Percentiles rank a stretch among this genome's conserved stretches.
These are phyloP conservation scores for Oxytropis ochrocephala DNA, from an alignment of 306 rosid genomes.

Conservation along the genomic window DNA sequence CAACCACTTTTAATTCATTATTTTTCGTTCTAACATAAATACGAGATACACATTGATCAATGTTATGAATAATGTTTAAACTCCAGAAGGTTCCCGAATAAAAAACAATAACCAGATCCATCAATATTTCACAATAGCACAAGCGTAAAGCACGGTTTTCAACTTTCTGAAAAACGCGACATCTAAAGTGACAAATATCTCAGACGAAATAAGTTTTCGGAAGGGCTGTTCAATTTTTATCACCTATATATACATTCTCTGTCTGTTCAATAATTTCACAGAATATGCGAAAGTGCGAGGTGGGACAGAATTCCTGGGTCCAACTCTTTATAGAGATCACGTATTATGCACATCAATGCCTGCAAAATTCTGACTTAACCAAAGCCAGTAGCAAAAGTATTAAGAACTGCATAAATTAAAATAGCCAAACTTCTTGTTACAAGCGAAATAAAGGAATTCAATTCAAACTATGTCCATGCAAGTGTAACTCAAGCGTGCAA, in stretches of 20 bases:
- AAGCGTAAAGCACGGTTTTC: neutral
- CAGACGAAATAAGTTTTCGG: neutral
- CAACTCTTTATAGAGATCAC: constrained; percentile 38
- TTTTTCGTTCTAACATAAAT: neutral
- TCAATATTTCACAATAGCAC: neutral
- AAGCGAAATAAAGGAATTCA: neutral
- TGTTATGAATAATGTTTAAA: neutral
- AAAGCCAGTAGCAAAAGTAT: constrained; percentile 5
- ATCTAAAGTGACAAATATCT: neutral
- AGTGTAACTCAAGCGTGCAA: neutral
- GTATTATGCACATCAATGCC: constrained; percentile 27
- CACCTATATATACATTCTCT: constrained; percentile 44
- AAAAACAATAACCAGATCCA: neutral
- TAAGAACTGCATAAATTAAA: neutral
- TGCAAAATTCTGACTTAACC: constrained; percentile 33
- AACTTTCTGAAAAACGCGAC: neutral
- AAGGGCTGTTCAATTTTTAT: constrained; percentile 22
- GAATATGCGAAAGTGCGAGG: constrained; percentile 14
- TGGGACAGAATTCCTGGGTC: constrained; percentile 27
- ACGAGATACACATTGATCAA: neutral
- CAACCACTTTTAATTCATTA: neutral
- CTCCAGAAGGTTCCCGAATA: neutral
- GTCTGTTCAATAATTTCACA: constrained; percentile 33
- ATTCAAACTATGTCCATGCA: constrained; percentile 9
- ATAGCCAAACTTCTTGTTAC: neutral